phyloP scores from a whole-genome alignment of 2,329 filamentous ascomycete species.

The Alternaria longipes region DNA sequence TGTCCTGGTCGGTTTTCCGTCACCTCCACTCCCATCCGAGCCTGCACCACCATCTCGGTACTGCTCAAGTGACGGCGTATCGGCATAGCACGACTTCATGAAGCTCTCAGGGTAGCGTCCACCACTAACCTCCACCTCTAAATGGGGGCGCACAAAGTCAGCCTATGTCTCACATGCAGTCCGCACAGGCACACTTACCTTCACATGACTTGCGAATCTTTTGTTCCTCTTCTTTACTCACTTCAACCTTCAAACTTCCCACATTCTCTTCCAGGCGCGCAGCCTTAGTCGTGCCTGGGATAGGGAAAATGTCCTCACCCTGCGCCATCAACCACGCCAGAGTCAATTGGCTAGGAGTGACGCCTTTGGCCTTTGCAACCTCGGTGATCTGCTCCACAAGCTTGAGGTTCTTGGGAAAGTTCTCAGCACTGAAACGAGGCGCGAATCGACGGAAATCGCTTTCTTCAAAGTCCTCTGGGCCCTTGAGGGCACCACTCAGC shows the following conservation, averaged over 20 bases:
- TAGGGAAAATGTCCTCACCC: conserved; percentile 65
- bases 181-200: no score
- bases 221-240: conserved; percentile 42
- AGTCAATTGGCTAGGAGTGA: conserved; percentile 67
- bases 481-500: conserved; percentile 36
- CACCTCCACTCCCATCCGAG: neutral
- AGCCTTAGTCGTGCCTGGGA: conserved; percentile 57
- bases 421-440: conserved; percentile 56
- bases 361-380: conserved; percentile 58
- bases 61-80: conserved; percentile 46
- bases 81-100: conserved; percentile 48
- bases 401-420: conserved; percentile 50
- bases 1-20: conserved; percentile 8
- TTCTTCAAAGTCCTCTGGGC: conserved; percentile 58
- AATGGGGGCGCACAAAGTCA: no score
- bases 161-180: no score
- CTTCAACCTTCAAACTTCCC: conserved; percentile 33
- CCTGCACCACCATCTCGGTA: conserved; percentile 1
- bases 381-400: conserved; percentile 43
- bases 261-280: conserved; percentile 46
- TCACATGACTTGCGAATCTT: conserved; percentile 38
- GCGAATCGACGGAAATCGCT: conserved; percentile 33
- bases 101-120: conserved; percentile 52
- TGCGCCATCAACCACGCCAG: conserved; percentile 53
- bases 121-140: conserved; percentile 55